Evolutionary conservation across 2,329 filamentous ascomycete species (phyloP), one percentile per base, ranked within the genome.

Genomic region (Sporothrix humicola): DNA sequence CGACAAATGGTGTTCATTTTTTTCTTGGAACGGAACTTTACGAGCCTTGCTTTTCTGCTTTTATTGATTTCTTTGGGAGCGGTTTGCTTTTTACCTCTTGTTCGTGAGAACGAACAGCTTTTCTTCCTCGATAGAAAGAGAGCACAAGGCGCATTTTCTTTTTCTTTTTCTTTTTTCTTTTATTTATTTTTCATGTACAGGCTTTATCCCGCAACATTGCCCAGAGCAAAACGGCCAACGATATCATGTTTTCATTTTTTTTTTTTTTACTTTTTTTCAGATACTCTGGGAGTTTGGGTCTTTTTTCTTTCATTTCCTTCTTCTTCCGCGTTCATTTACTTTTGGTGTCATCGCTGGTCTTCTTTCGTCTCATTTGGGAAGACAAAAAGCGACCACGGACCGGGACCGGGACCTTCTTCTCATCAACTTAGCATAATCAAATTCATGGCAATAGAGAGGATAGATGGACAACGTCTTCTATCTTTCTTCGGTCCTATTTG

Each of bases 141-240:
- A 66, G 31, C 42, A 66, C 61, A 68, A 37, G 66, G 66, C 66
- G 66, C 42, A 56, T 48, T 42, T 44, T 4, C 44, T 4, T 54
- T 9, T 65, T 52, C 26, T 54, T 37, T 37, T 37, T 6, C 31
- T 26, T 26, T 26, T 26, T 26, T 26, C 3, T 26, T 26, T 10
- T 63, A 4, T n/a, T n/a, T n/a, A n/a, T n/a, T 54, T 9, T 46
- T 52, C 48, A 69, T 54, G 66, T 54, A 69, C 48, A 69, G 48
- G 46, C 48, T 69, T 20, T 7, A 37, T 56, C 48, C 48, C 48
- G 66, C 48, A 37, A 54, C 46, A 68, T 37, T 68, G 65, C 65
- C 23, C 65, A 46, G 48, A 54, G 66, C 48, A 69, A 52, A 69
- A 13, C n/a, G 46, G 66, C 66, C 26, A 69, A 37, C 66, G 66